Evolutionary conservation across 2,329 filamentous ascomycete genomes (phyloP), one percentile per base, ranked within the genome.

Genomic region (Phaeophleospora eucalypticola): DNA sequence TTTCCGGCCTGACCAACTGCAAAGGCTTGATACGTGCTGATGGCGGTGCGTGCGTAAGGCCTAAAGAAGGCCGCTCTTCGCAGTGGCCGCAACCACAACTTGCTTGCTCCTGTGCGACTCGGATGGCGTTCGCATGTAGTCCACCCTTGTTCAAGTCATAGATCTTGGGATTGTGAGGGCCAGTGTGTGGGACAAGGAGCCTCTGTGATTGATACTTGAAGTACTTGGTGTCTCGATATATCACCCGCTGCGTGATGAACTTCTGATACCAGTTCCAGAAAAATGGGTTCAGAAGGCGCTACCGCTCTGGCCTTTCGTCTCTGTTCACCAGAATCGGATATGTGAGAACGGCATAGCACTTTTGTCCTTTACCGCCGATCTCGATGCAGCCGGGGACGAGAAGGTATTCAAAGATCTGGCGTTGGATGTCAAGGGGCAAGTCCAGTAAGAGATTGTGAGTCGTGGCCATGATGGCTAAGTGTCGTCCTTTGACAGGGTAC

Each of bases 371-470:
- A 6, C 7, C 15, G 14, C 16, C 34, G 34, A 36, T 6, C 29
- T 42, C 40, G 29, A 42, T 35, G 24, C 40, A 42, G 15, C 40
- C 40, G 16, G 40, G 29, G 3, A 21, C 29, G 16, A 42, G 40
- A 8, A 42, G 40, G n/a, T 35, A 34, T 24, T 8, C 18, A 29
- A 42, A 42, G 29, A 42, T 42, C 3, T 19, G 16, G 2, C 12
- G 15, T 8, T 33, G 17, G 8, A 42, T 35, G 4, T 42, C 40
- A 4, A 14, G 9, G 15, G 40, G 40, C 4, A 42, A 29, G 17
- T 18, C 10, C n/a, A 32, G 29, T 16, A 42, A 16, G 6, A 4
- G n/a, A 8, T 20, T 7, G 21, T 17, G 15, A 15, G 4, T 38
- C 7, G 36, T 4, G 4, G 21, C 12, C 3, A 10, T 14, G 17